These are phyloP conservation scores for Apocynum venetum DNA, from an alignment of 257 asterid genomes.

Conservation along the genomic window DNA sequence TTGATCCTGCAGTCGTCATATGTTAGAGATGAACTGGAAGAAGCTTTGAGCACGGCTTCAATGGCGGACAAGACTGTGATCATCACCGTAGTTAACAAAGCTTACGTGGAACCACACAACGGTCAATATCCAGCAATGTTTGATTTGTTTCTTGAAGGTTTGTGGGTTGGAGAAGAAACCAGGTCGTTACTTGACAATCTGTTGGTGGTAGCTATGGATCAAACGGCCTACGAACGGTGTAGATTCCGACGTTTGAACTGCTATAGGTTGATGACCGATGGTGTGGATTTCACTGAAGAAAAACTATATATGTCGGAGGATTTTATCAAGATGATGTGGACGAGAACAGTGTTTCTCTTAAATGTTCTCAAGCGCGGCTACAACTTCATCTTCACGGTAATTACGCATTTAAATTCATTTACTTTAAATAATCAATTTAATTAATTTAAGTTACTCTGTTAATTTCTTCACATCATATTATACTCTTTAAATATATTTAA, in stretches of 20 bases:
- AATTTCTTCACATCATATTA: too few relatives aligned
- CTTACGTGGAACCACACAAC: conserved; percentile 51
- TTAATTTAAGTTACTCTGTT: too few relatives aligned
- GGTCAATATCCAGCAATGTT: conserved; percentile 54
- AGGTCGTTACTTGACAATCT: conserved; percentile 39
- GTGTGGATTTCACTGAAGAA: conserved; percentile 42
- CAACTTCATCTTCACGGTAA: conserved; percentile 70
- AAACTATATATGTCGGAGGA: conserved; percentile 54
- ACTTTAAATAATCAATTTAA: too few relatives aligned
- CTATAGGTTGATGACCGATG: conserved; percentile 38
- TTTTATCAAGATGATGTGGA: conserved; percentile 90
- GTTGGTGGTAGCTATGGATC: conserved; percentile 64
- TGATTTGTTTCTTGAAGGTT: conserved; percentile 72
- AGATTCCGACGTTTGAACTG: conserved; percentile 54
- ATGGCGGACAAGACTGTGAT: conserved; percentile 56
- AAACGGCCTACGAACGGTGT: conserved; percentile 54
- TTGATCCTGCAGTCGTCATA: not conserved
- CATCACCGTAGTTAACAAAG: conserved; percentile 53
- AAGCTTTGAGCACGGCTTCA: conserved; percentile 48
- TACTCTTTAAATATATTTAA: too few relatives aligned
- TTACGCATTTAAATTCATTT: not conserved
- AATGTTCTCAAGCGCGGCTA: conserved; percentile 58
- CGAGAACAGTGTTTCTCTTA: conserved; percentile 50
- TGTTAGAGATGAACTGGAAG: conserved; percentile 33
- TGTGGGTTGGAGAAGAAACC: conserved; percentile 68